Conservation (phyloP, 1,284 basidiomycete genomes). For the Microbotryomycetes sp. region DNA sequence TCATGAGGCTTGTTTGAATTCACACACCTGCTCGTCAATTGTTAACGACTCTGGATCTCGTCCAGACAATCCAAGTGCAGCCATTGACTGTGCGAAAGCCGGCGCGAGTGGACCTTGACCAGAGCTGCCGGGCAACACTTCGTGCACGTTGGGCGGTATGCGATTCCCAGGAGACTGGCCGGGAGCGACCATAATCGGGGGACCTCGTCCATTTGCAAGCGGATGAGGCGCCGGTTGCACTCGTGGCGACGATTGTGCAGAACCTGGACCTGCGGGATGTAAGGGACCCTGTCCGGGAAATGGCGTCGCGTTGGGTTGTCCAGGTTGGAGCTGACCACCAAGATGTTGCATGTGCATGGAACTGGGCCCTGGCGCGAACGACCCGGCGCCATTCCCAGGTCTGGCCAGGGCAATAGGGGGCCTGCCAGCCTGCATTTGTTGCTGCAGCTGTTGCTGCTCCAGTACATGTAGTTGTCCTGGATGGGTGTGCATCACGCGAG, state of each 20-base stretch:
- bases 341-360: constrained; percentile 15
- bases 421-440: constrained; percentile 7
- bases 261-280: constrained; percentile 9
- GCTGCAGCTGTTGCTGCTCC: constrained; percentile 30
- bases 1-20: background rate
- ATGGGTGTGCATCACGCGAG: constrained; percentile 6
- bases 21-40: constrained; percentile 23
- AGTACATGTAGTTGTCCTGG: constrained; percentile 26
- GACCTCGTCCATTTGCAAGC: constrained; percentile 1
- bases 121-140: background rate
- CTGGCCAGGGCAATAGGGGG: background rate
- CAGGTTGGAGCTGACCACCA: background rate
- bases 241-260: constrained; percentile 17
- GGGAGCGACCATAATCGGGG: background rate
- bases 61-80: constrained; percentile 20
- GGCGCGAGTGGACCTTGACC: background rate
- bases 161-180: background rate
- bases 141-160: background rate
- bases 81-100: constrained; percentile 15
- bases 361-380: background rate
- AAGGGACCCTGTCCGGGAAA: too few relatives aligned
- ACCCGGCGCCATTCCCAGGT: background rate
- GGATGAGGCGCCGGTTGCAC: background rate
- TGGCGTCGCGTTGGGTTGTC: background rate
- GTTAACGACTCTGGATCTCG: constrained; percentile 21